Evolutionary conservation across 441 rosid genomes (phyloP), one percentile per base, ranked within the genome.

Genomic region (Viola pubescens): DNA sequence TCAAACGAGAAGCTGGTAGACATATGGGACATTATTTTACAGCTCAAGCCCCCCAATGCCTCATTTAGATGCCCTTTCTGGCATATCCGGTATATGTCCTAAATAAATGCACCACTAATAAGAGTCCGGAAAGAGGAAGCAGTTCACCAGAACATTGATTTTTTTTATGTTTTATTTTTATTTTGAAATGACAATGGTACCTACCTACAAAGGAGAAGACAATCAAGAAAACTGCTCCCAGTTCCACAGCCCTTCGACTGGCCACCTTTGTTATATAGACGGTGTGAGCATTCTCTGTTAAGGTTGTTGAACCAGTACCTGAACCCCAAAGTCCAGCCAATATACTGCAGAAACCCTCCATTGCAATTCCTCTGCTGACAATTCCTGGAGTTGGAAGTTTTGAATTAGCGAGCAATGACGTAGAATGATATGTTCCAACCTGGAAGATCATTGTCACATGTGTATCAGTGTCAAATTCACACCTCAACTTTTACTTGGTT

Each of bases 311-410:
- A 37, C 98, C 97, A 1, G 95, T 84, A 58, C 95, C 94, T 0
- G 90, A 76, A 70, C 98, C 98, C 94, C 95, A 92, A 44, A 92
- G 75, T 64, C 98, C 95, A 54, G 98, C 97, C 75, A 92, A 71
- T 45, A 87, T 65, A 70, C 95, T 84, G 75, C 97, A 89, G 65
- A 89, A 77, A 37, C 97, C 98, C 77, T 92, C 98, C 76, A 92
- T 55, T 37, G 87, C 95, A 63, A 92, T 75, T 71, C 95, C 97
- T 79, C 97, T 82, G 81, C 98, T 87, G 48, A 92, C 98, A 67
- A 84, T 74, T 60, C 87, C 81, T 0, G 81, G 88, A 37, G 94
- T 87, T 14, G 94, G 98, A 57, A 84, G 88, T 74, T 77, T 83
- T 65, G 83, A 78, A 65, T 70, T 84, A 54, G 81, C 77, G 52